phyloP scores from a whole-genome alignment of 1,139 yeast species.

The Kodamaea derodonti region DNA sequence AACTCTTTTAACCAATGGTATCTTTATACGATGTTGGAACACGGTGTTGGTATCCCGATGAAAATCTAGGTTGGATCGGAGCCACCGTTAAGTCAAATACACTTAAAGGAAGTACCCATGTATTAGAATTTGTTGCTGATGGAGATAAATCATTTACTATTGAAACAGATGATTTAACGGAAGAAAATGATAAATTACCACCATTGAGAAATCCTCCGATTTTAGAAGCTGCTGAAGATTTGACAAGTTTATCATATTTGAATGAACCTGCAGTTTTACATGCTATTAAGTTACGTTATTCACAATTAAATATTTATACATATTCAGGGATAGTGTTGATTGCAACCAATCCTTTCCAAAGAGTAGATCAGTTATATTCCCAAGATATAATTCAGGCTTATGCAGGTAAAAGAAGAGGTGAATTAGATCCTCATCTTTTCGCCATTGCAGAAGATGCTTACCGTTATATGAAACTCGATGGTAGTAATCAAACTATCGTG shows the following conservation, averaged over 20 bases:
- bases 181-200: conserved; percentile 59
- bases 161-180: conserved; percentile 47
- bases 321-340: conserved; percentile 96
- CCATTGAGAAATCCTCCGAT: conserved; percentile 91
- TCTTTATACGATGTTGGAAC: conserved; percentile 39
- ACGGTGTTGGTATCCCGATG: conserved; percentile 96
- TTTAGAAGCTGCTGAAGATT: conserved; percentile 90
- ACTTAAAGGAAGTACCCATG: conserved; percentile 48
- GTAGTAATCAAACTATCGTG: conserved; percentile 87
- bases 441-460: conserved; percentile 99
- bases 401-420: conserved; percentile 89
- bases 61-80: conserved; percentile 86
- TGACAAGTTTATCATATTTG: conserved; percentile 84
- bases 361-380: conserved; percentile 86
- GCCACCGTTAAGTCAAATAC: conserved; percentile 65
- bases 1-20: conserved; percentile 15
- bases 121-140: conserved; percentile 60
- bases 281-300: conserved; percentile 85
- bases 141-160: conserved; percentile 47
- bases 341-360: conserved; percentile 94
- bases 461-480: conserved; percentile 84
- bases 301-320: conserved; percentile 87
- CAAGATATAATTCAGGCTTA: conserved; percentile 92
- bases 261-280: conserved; percentile 97
- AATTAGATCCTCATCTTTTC: conserved; percentile 92